These are phyloP conservation scores for Petunia secreta DNA, from an alignment of 257 asterid genomes.

Conservation along the genomic window DNA sequence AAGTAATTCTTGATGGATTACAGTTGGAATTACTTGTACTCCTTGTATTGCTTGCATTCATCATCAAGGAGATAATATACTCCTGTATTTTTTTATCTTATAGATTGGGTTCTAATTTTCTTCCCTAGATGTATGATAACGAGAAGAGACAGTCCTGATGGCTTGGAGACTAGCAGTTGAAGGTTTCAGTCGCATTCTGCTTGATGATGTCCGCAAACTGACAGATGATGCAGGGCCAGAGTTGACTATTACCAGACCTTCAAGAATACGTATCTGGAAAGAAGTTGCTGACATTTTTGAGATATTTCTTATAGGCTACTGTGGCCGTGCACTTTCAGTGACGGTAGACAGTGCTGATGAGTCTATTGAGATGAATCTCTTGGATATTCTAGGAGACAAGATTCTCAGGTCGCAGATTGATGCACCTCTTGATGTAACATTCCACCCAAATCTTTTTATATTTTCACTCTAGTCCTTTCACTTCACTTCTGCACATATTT, in stretches of 20 bases:
- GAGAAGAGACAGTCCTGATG: conserved; percentile 95
- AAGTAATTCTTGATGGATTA: not conserved
- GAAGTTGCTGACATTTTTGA: conserved; percentile 95
- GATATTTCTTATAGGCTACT: conserved; percentile 85
- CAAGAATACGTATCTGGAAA: conserved; percentile 87
- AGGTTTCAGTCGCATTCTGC: conserved; percentile 71
- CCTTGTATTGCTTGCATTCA: conserved; percentile 6
- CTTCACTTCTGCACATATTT: conserved; percentile 29
- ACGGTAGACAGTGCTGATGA: conserved; percentile 67
- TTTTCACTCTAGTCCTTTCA: conserved; percentile 26
- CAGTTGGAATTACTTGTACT: conserved; percentile 1
- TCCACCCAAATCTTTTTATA: conserved; percentile 28
- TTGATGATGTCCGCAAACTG: conserved; percentile 60
- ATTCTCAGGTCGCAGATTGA: conserved; percentile 70
- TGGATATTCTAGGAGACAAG: conserved; percentile 79
- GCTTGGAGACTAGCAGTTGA: conserved; percentile 93
- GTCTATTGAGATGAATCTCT: conserved; percentile 80
- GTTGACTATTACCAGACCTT: conserved; percentile 45
- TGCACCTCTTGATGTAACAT: conserved; percentile 80
- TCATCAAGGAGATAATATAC: conserved; percentile 9
- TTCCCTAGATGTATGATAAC: conserved; percentile 88
- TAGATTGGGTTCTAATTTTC: conserved; percentile 23
- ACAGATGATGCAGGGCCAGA: conserved; percentile 43
- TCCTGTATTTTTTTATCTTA: conserved; percentile 22
- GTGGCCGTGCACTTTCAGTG: conserved; percentile 84